Base-by-base conservation (phyloP, 306 rosid genomes). In the Lotus japonicus region DNA sequence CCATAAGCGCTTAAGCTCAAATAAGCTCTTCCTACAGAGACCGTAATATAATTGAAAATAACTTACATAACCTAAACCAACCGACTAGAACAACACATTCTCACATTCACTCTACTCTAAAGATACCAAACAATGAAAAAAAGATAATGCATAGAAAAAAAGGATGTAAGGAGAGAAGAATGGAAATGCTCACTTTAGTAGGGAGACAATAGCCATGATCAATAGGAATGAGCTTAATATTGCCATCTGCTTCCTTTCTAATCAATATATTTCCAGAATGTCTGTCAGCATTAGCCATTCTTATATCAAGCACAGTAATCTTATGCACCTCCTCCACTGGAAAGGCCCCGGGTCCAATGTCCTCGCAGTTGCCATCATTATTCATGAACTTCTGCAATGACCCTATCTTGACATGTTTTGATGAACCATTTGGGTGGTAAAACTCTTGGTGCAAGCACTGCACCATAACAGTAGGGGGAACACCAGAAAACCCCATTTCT, bases 191-290 rank as follows among this genome's bases (percentile, higher is more conserved):
- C 80, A 87, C 96, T 83, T 59, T 87, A 62, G 80, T 85, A 11
- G 96, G 96, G 33, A 89, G 75, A 84, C 96, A 89, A 62, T 89
- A 89, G 33, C 96, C 94, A 76, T 89, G 96, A 72, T 89, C 96
- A 44, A 89, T 89, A 58, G 96, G 96, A 75, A 85, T 74, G 71
- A 89, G 94, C 79, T 80, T 75, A 33, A 58, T 82, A 28, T 59
- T 70, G 52, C 84, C 85, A 59, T 54, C 66, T 52, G 68, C 71
- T 4, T 71, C 78, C 70, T 78, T 86, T 54, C 65, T 52, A 61
- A 83, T 76, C 86, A 89, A 77, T 41, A 89, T 89, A 70, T 89
- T 89, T 41, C 96, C 96, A 58, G 89, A 88, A 84, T 89, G 96
- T 69, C 94, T 80, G 59, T 89, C 96, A 60, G 94, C 86, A 78